phyloP scores from a whole-genome alignment of 495 filamentous ascomycete genomes.

The Pyronema domesticum region DNA sequence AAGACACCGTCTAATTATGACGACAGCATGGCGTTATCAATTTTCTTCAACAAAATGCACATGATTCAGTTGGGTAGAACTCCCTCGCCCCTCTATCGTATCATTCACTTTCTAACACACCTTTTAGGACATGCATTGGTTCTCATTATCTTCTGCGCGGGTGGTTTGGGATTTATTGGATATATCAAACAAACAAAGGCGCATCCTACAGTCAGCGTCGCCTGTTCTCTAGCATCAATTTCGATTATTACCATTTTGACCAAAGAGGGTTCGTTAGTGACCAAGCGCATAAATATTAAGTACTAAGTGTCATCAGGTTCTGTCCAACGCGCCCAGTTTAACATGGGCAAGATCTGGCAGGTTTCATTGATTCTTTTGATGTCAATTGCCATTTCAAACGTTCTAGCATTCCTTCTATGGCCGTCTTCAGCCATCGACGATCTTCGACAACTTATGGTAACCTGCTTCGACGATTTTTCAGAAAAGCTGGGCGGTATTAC shows the following conservation, averaged over 20 bases:
- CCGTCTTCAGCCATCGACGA: conserved; percentile 63
- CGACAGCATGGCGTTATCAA: conserved; percentile 70
- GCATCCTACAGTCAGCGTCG: conserved; percentile 77
- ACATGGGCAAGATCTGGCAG: conserved; percentile 65
- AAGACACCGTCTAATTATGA: background rate
- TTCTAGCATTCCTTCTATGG: conserved; percentile 62
- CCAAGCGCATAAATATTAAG: too few relatives aligned
- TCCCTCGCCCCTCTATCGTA: too few relatives aligned
- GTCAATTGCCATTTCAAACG: conserved; percentile 56
- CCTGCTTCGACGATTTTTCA: conserved; percentile 56
- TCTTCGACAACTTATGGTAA: conserved; percentile 57
- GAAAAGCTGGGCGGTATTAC: conserved; percentile 61
- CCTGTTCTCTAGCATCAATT: conserved; percentile 75
- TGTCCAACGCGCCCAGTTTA: conserved; percentile 62
- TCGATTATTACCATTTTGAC: conserved; percentile 84
- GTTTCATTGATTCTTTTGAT: conserved; percentile 82
- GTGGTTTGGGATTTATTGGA: conserved; percentile 73
- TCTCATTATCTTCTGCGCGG: conserved; percentile 72
- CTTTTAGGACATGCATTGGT: conserved; percentile 54
- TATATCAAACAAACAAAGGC: conserved; percentile 82
- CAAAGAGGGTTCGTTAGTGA: conserved; percentile 48
- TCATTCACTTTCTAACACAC: background rate
- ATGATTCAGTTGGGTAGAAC: conserved; percentile 35
- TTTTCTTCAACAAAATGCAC: conserved; percentile 49
- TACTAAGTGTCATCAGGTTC: conserved; percentile 21